Conservation (phyloP, 352 stramenopile genomes). For the Elongisporangium anandrum region DNA sequence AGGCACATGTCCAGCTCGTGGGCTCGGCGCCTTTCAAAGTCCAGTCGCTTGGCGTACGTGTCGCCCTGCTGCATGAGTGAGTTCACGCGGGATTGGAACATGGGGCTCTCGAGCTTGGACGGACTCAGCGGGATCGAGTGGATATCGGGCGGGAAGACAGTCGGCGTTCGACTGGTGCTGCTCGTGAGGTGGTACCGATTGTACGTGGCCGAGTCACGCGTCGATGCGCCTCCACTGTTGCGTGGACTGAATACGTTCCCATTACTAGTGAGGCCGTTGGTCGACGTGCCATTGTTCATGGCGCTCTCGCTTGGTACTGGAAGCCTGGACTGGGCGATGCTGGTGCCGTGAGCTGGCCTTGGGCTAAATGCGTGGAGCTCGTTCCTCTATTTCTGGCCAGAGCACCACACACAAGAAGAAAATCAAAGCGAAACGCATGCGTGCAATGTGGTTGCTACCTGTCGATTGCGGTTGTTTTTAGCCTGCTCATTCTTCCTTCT, state of each 20-base stretch:
- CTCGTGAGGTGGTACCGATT: conserved; percentile 40
- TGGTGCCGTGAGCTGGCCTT: neutral
- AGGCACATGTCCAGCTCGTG: conserved; percentile 45
- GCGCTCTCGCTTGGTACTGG: neutral
- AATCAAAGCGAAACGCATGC: neutral
- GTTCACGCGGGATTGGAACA: conserved; percentile 62
- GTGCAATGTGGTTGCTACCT: neutral
- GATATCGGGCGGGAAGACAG: conserved; percentile 52
- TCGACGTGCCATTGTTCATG: conserved; percentile 12
- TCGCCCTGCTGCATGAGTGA: conserved; percentile 72
- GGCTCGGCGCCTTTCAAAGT: conserved; percentile 48
- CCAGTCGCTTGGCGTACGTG: conserved; percentile 63
- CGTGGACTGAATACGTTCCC: conserved; percentile 13
- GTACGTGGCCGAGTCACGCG: conserved; percentile 4
- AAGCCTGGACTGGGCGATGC: neutral
- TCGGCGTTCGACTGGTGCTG: conserved; percentile 28
- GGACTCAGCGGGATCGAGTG: conserved; percentile 55
- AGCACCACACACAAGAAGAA: neutral
- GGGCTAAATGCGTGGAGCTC: neutral
- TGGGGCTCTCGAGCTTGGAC: conserved; percentile 64
- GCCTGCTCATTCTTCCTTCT: conserved; percentile 6
- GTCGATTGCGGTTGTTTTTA: neutral
- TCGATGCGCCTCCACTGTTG: conserved; percentile 1
- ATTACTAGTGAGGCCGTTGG: neutral
- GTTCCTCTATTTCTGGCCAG: neutral